Base-by-base conservation (phyloP, 2,329 filamentous ascomycete species). In the Beauveria bassiana region DNA sequence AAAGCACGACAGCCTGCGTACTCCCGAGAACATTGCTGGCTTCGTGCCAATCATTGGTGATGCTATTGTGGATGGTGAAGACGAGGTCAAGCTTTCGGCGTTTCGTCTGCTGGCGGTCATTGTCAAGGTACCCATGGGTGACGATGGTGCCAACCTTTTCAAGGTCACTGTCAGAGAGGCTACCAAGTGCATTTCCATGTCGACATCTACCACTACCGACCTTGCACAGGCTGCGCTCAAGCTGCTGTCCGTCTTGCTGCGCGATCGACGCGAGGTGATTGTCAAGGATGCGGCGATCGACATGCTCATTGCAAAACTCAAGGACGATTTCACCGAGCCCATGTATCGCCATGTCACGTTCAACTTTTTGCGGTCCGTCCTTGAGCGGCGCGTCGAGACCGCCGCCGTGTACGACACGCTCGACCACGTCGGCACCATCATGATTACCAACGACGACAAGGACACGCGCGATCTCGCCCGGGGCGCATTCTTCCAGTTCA, bases 401-500 rank as follows among this genome's bases (percentile, higher is more conserved):
- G 88, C 93, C 0, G 83, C 89, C 47, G 87, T 99, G 34, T 99
- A 99, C 71, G 93, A 98, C 70, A 88, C 89, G 9, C 83, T 97
- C 65, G 95, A 99, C 71, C 87, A 92, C 68, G 88, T 96, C 34
- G 91, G 91, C 52, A 87, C 85, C 3, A 89, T 97, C 72, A 98
- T 98, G 93, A 89, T 99, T 61, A 96, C 90, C 50, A 98, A 98
- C 70, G 91, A 96, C 65, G 93, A 96, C 67, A 89, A 89, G 67
- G 87, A 89, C 65, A 93, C 93, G 2, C 85, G 95, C 58, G 91
- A 97, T 71, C 80, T 96, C 43, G 93, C 93, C 16, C 84, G 95
- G 61, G 91, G 91, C 22, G 89, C 91, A 16, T 99, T 96, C 74
- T 89, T 96, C 73, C 91, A 97, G 67, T 99, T 99, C 76, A 78